Base-by-base conservation (phyloP, 345 rosid species). In the Luvunga scandens region DNA sequence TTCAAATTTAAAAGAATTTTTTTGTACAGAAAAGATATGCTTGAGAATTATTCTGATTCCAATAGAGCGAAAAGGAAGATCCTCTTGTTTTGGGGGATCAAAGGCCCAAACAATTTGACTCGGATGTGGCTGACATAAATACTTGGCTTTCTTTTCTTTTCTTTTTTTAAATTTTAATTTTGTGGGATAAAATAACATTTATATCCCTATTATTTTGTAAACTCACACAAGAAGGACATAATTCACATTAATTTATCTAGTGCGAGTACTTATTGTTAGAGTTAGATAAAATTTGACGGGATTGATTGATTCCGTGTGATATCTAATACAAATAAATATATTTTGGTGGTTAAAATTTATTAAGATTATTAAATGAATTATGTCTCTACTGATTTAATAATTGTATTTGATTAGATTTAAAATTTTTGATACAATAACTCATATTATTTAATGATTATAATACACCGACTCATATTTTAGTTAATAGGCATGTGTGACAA, bases 41-140 rank as follows among this genome's bases (percentile, higher is more conserved):
- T 14, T 2, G 38, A 36, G 62, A 80, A 80, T 72, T 42, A 63
- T 76, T 76, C 73, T 57, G 80, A 73, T 81, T 78, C 81, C 79
- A 48, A 31, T 27, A 69, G 71, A 38, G 38, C 66, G 45, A 75
- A 55, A 50, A 7, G 50, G n/a, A 76, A 30, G 8, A 61, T 21
- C 18, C 48, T 4, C 25, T 30, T 12, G 22, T 18, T 24, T 31
- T 48, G 61, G 78, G 78, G 78, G 31, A 64, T 64, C 45, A 12
- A 22, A 48, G 61, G 71, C 63, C 62, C 78, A 65, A 31, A 48
- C 62, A 1, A 0, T 31, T 5, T 1, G 62, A 1, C 13, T 33
- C 0, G 69, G 3, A 5, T 27, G 60, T 27, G 61, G 70, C 28
- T 21, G 36, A 19, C 25, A 75, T 75, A 63, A 75, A 63, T 63